These are phyloP conservation scores for Phytophthora pluvialis DNA, from an alignment of 352 stramenopile genomes.

Conservation along the genomic window DNA sequence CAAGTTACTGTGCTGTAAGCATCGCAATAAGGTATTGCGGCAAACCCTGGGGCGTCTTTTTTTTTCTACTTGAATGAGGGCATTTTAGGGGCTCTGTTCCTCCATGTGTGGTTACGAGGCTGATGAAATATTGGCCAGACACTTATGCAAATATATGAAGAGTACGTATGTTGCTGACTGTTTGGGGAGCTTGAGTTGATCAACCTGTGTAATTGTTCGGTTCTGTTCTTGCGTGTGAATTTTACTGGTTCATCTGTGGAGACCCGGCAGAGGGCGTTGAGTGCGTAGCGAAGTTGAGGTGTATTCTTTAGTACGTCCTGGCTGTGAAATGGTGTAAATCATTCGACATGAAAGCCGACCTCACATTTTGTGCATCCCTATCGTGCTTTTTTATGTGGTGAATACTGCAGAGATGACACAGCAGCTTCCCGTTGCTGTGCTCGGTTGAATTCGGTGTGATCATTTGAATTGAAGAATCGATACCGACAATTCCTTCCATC, in stretches of 20 bases:
- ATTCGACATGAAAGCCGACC: slow-evolving; percentile 20
- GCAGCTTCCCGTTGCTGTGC: slow-evolving; percentile 17
- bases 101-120: background rate
- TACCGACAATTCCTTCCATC: slow-evolving; percentile 5
- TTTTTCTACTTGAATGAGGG: background rate
- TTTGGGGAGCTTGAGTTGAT: slow-evolving; percentile 8
- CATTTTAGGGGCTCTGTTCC: background rate
- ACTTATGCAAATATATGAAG: background rate
- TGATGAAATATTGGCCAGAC: slow-evolving; percentile 3
- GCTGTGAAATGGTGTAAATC: slow-evolving; percentile 16
- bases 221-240: slow-evolving; percentile 9
- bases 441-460: slow-evolving; percentile 10
- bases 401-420: slow-evolving; percentile 15
- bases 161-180: slow-evolving; percentile 1
- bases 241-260: background rate
- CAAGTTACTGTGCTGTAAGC: no score
- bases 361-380: slow-evolving; percentile 22
- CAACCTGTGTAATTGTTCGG: slow-evolving; percentile 7
- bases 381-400: slow-evolving; percentile 14
- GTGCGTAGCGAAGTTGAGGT: slow-evolving; percentile 3
- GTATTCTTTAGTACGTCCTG: slow-evolving; percentile 4
- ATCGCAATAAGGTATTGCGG: background rate
- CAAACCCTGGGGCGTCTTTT: background rate
- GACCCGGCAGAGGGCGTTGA: slow-evolving; percentile 4
- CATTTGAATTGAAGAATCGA: slow-evolving; percentile 13